Conservation (phyloP, 805 yeast species). For the Wilhelminamyces savonicus region DNA sequence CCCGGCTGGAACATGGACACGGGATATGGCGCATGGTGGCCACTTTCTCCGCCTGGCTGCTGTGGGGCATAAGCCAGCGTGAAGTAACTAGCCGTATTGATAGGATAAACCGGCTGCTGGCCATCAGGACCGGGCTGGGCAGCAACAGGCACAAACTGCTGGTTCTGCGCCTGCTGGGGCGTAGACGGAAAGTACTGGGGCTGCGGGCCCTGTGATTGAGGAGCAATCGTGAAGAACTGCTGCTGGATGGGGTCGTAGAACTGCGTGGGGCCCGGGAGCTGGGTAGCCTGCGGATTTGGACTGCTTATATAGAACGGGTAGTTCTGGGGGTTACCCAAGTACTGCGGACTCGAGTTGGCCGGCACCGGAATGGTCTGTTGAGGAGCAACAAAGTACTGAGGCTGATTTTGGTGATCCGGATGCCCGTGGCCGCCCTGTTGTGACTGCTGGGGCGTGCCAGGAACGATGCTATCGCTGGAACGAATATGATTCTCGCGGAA, state of each 20-base stretch:
- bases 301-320: conserved; percentile 7
- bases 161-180: conserved; percentile 22
- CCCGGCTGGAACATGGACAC: too few species aligned
- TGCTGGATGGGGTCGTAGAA: conserved; percentile 40
- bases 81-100: conserved; percentile 11
- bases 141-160: conserved; percentile 2
- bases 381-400: conserved; percentile 1
- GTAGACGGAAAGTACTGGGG: conserved; percentile 34
- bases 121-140: not conserved
- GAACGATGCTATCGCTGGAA: not conserved
- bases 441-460: not conserved
- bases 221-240: conserved; percentile 35
- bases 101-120: conserved; percentile 4
- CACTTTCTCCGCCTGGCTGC: too few species aligned
- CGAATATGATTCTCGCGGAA: not conserved
- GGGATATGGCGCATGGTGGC: too few species aligned
- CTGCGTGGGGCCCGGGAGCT: conserved; percentile 24
- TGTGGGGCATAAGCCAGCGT: too few species aligned
- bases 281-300: conserved; percentile 6
- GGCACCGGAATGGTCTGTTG: not conserved
- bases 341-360: too few species aligned
- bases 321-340: conserved; percentile 5
- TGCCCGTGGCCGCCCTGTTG: conserved; percentile 5
- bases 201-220: conserved; percentile 24
- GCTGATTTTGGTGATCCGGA: conserved; percentile 3